A percentile compares a stretch with the other conserved stretches of the same genome.
These are phyloP conservation scores for Lipomyces kockii DNA, from an alignment of 805 yeast genomes.

Conservation along the genomic window DNA sequence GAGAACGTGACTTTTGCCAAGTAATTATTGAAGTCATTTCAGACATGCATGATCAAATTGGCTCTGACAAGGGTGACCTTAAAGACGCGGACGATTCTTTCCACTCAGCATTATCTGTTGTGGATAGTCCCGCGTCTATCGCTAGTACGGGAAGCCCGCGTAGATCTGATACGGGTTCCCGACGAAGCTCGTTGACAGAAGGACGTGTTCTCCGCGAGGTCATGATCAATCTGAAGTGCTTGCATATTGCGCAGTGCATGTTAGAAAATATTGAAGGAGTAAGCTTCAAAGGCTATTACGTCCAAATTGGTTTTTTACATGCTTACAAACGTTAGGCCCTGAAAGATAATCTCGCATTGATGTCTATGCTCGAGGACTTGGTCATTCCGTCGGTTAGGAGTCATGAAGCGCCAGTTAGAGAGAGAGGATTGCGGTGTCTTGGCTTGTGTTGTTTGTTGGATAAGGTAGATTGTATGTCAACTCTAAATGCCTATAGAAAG, in stretches of 20 bases:
- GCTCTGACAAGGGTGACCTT: conserved; percentile 45
- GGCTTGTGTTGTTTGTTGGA: conserved; percentile 82
- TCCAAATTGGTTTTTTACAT: background rate
- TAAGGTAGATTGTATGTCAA: conserved; percentile 21
- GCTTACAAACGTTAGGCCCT: conserved; percentile 53
- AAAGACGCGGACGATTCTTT: conserved; percentile 50
- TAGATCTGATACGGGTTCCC: conserved; percentile 15
- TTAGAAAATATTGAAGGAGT: conserved; percentile 60
- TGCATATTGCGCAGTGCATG: conserved; percentile 69
- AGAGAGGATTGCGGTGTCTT: conserved; percentile 71
- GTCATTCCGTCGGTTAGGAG: conserved; percentile 78
- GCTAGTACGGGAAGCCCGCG: conserved; percentile 1
- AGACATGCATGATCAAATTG: conserved; percentile 73
- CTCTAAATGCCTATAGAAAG: background rate
- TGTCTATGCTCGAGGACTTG: conserved; percentile 73
- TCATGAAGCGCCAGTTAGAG: conserved; percentile 58
- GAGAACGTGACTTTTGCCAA: conserved; percentile 81
- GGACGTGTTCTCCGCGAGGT: conserved; percentile 39
- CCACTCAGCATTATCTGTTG: conserved; percentile 53
- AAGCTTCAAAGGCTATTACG: background rate
- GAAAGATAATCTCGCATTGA: conserved; percentile 65
- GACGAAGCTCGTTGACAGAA: conserved; percentile 30
- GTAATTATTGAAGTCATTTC: conserved; percentile 84
- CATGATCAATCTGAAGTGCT: conserved; percentile 55
- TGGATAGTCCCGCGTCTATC: conserved; percentile 1